Conservation (phyloP, 164 flowering plant genomes). For the Nelumbo lutea region DNA sequence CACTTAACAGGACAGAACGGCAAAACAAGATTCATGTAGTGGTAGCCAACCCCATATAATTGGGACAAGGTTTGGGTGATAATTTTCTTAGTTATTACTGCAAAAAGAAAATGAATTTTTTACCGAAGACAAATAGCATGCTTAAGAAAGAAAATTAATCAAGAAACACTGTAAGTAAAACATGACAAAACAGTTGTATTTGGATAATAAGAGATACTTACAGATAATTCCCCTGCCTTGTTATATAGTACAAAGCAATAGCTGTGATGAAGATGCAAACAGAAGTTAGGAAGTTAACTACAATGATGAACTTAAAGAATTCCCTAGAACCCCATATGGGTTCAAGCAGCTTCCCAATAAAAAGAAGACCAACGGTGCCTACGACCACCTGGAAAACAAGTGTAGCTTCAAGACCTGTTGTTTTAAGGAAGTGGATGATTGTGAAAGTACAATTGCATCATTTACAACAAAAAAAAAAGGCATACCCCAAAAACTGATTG, state of each 20-base stretch:
- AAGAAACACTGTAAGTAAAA: background rate
- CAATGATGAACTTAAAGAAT: slow-evolving; percentile 85
- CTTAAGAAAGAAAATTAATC: background rate
- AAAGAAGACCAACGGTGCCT: slow-evolving; percentile 75
- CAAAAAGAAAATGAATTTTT: background rate
- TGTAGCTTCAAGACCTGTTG: slow-evolving; percentile 9
- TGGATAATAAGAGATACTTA: slow-evolving; percentile 36
- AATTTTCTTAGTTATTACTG: too few species aligned
- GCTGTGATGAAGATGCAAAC: slow-evolving; percentile 80
- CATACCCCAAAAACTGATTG: slow-evolving; percentile 79
- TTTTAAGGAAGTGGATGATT: background rate
- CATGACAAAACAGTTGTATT: slow-evolving; percentile 2
- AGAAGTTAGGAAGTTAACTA: slow-evolving; percentile 76
- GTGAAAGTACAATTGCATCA: background rate
- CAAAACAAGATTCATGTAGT: too few species aligned
- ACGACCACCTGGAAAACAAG: slow-evolving; percentile 45
- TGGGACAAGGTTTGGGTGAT: too few species aligned
- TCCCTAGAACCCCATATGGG: slow-evolving; percentile 97
- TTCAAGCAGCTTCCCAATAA: slow-evolving; percentile 88
- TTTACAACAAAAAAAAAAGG: slow-evolving; percentile 6
- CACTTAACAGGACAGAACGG: too few species aligned
- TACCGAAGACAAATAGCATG: background rate
- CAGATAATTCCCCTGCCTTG: slow-evolving; percentile 80
- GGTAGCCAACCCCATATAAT: too few species aligned
- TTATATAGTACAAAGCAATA: slow-evolving; percentile 80